Evolutionary conservation across 2,329 filamentous ascomycete genomes (phyloP), one percentile per base, ranked within the genome.

Genomic region (Colletotrichum eremochloae): DNA sequence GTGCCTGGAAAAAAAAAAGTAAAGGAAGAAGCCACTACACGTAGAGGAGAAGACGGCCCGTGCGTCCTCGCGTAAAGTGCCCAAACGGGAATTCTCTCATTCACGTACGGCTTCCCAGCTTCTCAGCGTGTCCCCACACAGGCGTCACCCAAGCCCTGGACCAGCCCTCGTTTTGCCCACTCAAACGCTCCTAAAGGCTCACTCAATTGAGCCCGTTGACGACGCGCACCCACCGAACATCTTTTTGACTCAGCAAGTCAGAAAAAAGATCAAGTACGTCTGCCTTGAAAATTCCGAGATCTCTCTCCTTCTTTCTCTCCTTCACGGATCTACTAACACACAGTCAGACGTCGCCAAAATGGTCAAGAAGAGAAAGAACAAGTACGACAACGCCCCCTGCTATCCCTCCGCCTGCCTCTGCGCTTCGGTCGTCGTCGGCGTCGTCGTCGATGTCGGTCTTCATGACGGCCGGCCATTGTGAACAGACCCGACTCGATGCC

Each of bases 331-430:
- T 73, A 77, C 75, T 78, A 78, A 77, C 77, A 76, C 74, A 65
- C 69, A 73, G 67, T 56, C 81, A 87, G 85, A 87, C 82, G 89
- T 86, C 86, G 88, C 81, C 85, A 91, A 85, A 79, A 91, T 92
- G 90, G 89, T 91, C 83, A 92, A 92, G 89, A 92, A 92, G 88
- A 90, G 90, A 88, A 90, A 90, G 85, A 89, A 88, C 85, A 91
- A 91, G 88, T 89, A 86, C 80, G 86, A 82, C 63, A 67, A 72
- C 72, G 44, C 63, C 66, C 69, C n/a, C 63, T 20, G 3, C 4
- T 36, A 20, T 42, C 42, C 40, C 42, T 48, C 20, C 14, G 29
- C n/a, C n/a, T 12, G 8, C 57, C 11, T 52, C 36, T 42, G 15
- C 33, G 29, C 18, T 8, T 18, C 24, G 24, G 24, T 36, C 24